A percentile compares a stretch with the other conserved stretches of the same genome.
phyloP scores from a whole-genome alignment of 2,329 filamentous ascomycete species.

The Bipolaris gigantea region DNA sequence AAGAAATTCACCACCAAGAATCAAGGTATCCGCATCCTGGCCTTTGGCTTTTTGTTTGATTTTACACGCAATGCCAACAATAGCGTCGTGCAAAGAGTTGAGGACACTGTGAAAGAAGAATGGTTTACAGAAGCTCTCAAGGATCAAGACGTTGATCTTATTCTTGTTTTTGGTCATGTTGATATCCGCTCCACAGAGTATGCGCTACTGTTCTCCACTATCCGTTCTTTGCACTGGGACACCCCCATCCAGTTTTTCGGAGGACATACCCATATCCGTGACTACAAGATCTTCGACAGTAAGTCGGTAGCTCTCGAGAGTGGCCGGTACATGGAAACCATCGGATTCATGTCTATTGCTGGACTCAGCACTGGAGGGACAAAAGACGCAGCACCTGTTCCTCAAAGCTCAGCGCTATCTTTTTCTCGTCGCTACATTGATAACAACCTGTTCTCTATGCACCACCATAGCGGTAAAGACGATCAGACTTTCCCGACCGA shows the following conservation, averaged over 20 bases:
- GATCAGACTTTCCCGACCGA: conserved; percentile 73
- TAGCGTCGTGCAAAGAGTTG: conserved; percentile 77
- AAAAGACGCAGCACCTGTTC: conserved; percentile 22
- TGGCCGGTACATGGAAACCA: conserved; percentile 91
- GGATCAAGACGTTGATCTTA: conserved; percentile 79
- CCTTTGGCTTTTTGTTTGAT: conserved; percentile 94
- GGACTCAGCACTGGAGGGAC: conserved; percentile 57
- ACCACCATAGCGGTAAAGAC: conserved; percentile 77
- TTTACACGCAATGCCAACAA: conserved; percentile 92
- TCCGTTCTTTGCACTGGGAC: conserved; percentile 75
- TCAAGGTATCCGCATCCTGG: conserved; percentile 77
- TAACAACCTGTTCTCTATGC: conserved; percentile 83
- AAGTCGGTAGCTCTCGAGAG: conserved; percentile 80
- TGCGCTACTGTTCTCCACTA: conserved; percentile 73
- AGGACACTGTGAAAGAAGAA: conserved; percentile 75
- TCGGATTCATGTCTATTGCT: conserved; percentile 87
- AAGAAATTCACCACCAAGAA: conserved; percentile 92
- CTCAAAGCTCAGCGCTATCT: conserved; percentile 46
- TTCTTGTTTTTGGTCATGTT: conserved; percentile 84
- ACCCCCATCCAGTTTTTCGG: conserved; percentile 90
- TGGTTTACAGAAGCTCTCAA: conserved; percentile 88
- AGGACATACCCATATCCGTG: conserved; percentile 86
- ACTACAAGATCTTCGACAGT: conserved; percentile 77
- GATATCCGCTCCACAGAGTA: conserved; percentile 81
- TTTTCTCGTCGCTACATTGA: conserved; percentile 88